Evolutionary conservation across 139 green algal species (phyloP).

Genomic region (Edaphochlamys debaryana): DNA sequence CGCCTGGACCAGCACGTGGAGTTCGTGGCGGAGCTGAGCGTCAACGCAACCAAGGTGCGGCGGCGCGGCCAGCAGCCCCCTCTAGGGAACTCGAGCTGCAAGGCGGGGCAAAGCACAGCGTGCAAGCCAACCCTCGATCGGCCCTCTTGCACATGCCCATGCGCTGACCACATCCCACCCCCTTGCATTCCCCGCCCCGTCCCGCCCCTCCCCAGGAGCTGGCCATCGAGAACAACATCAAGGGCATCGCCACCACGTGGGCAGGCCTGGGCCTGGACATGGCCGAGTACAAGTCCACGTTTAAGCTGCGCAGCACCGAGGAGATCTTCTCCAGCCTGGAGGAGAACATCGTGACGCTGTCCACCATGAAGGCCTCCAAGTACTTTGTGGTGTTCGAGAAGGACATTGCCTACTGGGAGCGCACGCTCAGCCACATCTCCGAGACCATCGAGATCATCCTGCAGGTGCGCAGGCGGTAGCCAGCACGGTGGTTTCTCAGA

Average conservation of each 20-base stretch:
- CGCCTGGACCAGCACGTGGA: constrained; percentile 81
- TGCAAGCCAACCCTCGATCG: no score
- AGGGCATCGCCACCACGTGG: constrained; percentile 49
- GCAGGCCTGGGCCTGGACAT: constrained; percentile 76
- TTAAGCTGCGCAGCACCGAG: constrained; percentile 84
- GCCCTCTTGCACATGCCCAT: no score
- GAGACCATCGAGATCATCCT: constrained; percentile 88
- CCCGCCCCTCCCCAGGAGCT: constrained; percentile 66
- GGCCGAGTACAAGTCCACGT: constrained; percentile 78
- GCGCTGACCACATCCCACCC: no score
- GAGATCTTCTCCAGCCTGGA: constrained; percentile 86
- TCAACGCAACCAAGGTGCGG: constrained; percentile 82
- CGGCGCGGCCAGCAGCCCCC: no score
- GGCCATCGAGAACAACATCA: constrained; percentile 74
- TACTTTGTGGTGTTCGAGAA: constrained; percentile 90
- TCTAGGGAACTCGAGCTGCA: no score
- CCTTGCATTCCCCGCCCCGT: no score
- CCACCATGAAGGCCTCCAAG: constrained; percentile 89
- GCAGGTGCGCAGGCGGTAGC: constrained; percentile 48
- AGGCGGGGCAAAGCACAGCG: no score
- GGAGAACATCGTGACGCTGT: constrained; percentile 88
- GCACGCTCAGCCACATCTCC: constrained; percentile 76
- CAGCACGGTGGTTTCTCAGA: no score
- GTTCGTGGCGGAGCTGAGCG: constrained; percentile 83
- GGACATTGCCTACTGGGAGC: constrained; percentile 84